Evolutionary conservation across 345 rosid species (phyloP), one percentile per base, ranked within the genome.

Genomic region (Corchorus capsularis): DNA sequence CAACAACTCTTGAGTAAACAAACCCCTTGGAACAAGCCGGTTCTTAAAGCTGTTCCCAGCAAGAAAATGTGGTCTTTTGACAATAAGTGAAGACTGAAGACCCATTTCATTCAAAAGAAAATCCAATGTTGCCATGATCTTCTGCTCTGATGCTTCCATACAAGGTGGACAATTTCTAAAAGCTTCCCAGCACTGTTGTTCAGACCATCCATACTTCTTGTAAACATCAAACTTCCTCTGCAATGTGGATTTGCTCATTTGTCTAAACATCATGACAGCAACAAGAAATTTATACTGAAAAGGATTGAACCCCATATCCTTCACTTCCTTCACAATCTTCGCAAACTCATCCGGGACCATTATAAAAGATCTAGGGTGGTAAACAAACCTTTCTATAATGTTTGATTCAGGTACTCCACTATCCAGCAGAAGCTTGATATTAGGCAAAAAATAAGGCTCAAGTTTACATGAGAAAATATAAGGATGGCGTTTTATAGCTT

Each of bases 1-100:
- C 37, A 74, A 6, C 65, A 85, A 50, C 60, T 55, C 34, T 15
- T 69, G 71, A 49, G 70, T 17, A 27, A 82, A 80, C 15, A 69
- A 19, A 22, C 45, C 63, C 77, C 90, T 57, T 0, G 88, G 88
- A 47, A 80, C 4, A 54, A 83, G 46, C 53, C 86, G 77, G 73
- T 82, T 83, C 68, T 80, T 69, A 73, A 85, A 32, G 47, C 77
- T 76, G 47, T 74, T 76, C 46, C 47, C 1, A 8, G 13, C 0
- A 22, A 49, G 0, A 16, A 72, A 3, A 20, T 3, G 9, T 3
- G 71, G 73, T 2, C 7, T n/a, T 22, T 59, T 32, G 8, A 52
- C 46, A 16, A 76, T 59, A 1, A 12, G 2, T 11, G 67, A 71
- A 72, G 79, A 12, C n/a, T 76, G 47, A n/a, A 27, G 47, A 0